Percentiles rank a stretch among this genome's conserved stretches.
These are phyloP conservation scores for Phaffia australis DNA, from an alignment of 768 basidiomycete species.

Conservation along the genomic window DNA sequence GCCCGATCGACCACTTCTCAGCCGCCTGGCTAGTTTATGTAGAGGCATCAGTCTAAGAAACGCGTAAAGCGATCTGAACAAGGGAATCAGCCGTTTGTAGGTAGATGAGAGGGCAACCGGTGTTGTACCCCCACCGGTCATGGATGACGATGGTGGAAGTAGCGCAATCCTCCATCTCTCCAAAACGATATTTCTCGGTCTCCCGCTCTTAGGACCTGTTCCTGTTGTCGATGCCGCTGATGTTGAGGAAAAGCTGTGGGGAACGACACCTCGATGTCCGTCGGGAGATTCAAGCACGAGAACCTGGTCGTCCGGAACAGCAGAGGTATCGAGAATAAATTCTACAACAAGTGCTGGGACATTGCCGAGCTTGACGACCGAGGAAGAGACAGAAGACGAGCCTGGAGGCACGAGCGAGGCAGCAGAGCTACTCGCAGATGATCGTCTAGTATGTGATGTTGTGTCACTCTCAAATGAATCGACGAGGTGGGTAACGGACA, in stretches of 20 bases:
- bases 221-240: neutral
- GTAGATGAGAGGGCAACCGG: constrained; percentile 10
- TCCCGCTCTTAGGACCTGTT: neutral
- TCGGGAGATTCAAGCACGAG: constrained; percentile 4
- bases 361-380: neutral
- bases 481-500: neutral
- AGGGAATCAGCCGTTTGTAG: constrained; percentile 18
- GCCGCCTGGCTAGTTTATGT: constrained; percentile 8
- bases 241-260: neutral
- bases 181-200: constrained; percentile 11
- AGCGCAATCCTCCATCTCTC: constrained; percentile 19
- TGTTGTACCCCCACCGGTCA: neutral
- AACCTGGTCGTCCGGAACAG: constrained; percentile 10
- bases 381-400: too few relatives aligned
- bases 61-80: constrained; percentile 15
- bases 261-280: neutral
- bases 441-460: neutral
- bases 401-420: neutral
- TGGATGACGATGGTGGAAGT: neutral
- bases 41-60: constrained; percentile 10
- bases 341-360: constrained; percentile 11
- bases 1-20: constrained; percentile 9
- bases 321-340: constrained; percentile 9
- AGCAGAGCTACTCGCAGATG: neutral
- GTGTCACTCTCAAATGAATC: neutral